Base-by-base conservation (phyloP, 1,284 basidiomycete species). In the Boletus mariae region DNA sequence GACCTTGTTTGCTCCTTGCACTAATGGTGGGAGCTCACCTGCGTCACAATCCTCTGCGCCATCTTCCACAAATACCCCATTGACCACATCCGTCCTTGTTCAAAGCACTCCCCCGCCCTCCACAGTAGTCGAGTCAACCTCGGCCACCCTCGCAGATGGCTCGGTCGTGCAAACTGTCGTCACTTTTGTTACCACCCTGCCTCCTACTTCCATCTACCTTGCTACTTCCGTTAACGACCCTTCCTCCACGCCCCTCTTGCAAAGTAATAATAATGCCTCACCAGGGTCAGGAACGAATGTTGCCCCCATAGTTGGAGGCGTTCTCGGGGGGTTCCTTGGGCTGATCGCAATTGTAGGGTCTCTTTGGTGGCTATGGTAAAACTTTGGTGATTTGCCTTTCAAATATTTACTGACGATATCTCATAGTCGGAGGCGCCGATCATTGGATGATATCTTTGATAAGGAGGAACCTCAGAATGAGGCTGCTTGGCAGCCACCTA, bases 401-500 rank as follows among this genome's bases (percentile, higher is more conserved):
- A 17, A 26, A 43, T 59, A 31, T 45, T 50, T 43, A 54, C 51
- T 58, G 53, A 60, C 47, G 34, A 37, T 56, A n/a, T 49, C 31
- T 50, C 54, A 9, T 50, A 80, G 79, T 52, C 77, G 76, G 64
- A 73, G 72, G 55, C 69, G 75, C 45, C 68, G 65, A 29, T 62
- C 73, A 47, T 81, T 77, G 73, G 76, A 80, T 55, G 76, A 79
- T 57, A 73, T 80, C 47, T 80, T 80, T 60, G 76, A 80, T 11
- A 71, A 71, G 48, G 72, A 73, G 5, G 63, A 51, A 2, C 29
- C 56, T 26, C 55, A 47, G 5, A 51, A 57, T 34, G 57, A 58
- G 4, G 57, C 60, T 7, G 45, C 47, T 26, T 61, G 55, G 51
- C 52, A 38, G 5, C 13, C 57, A 12, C 41, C 56, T 32, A 47